Base-by-base conservation (phyloP, 2,329 filamentous ascomycete species). In the Clarireedia paspali region DNA sequence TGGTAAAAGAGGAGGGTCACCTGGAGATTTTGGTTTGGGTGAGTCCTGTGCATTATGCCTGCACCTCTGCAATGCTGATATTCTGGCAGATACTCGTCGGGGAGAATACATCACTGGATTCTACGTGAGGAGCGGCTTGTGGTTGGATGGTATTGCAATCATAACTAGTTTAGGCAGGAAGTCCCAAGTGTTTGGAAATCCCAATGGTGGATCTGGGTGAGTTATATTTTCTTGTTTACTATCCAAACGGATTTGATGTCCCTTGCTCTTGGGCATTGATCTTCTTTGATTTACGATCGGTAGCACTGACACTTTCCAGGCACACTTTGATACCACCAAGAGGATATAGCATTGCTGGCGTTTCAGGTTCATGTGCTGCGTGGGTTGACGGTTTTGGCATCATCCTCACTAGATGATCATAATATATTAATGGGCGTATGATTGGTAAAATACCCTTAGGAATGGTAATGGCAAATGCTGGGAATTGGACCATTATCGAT, bases 71-170 rank as follows among this genome's bases (percentile, higher is more conserved):
- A 44, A 14, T 47, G 4, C 38, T 40, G 27, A 59, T 49, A 15
- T 60, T 12, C 55, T 39, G 24, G 23, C 54, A 88, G 91, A 97
- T 71, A 85, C 89, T 36, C 83, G 89, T 45, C 84, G 85, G 54
- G 91, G 91, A 55, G 94, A 99, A 73, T 87, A 88, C 59, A 77
- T 99, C 46, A 83, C 90, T 58, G 94, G 94, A 7, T 96, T 99
- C 70, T 81, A 87, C 64, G 76, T 97, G 51, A 80, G 91, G 62
- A 84, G 87, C 50, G 91, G 89, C 23, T 76, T 82, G 58, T 94
- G 88, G 83, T 86, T 97, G 62, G 90, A 96, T 69, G 92, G 85
- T 12, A 80, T 97, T 52, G 90, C 96, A 69, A 85, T 97, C 60
- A 74, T 96, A 71, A 97, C 94, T 1, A 96, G 85, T 66, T 74